phyloP scores from a whole-genome alignment of 306 rosid species.

The Gynostemma pentaphyllum region DNA sequence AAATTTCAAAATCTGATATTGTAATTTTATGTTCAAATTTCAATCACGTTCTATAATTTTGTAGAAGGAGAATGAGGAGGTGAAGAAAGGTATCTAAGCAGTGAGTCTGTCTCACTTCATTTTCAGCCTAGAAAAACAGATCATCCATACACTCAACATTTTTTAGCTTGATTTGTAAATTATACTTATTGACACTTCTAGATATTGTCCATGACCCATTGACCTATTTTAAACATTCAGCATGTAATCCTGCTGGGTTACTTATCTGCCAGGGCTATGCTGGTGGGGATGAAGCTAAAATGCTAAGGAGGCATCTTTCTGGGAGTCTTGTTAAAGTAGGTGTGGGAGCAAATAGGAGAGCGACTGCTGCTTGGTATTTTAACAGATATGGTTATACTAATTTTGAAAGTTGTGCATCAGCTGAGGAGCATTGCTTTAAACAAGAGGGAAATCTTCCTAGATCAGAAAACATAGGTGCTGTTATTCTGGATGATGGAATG shows the following conservation, averaged over 20 bases:
- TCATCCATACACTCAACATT: too few relatives aligned
- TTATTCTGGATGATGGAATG: slow-evolving; percentile 87
- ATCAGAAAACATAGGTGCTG: slow-evolving; percentile 49
- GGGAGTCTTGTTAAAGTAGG: slow-evolving; percentile 62
- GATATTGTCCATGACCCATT: neutral
- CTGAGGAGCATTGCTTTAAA: slow-evolving; percentile 17
- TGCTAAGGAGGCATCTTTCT: slow-evolving; percentile 67
- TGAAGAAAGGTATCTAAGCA: too few relatives aligned
- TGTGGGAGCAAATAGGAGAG: slow-evolving; percentile 63
- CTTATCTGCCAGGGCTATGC: slow-evolving; percentile 64
- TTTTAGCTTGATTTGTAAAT: too few relatives aligned
- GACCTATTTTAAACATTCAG: neutral
- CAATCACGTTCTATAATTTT: too few relatives aligned
- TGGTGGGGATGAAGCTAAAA: slow-evolving; percentile 87
- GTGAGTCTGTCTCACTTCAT: too few relatives aligned
- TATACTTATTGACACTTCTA: too few relatives aligned
- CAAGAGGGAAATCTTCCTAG: slow-evolving; percentile 13
- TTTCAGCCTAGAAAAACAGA: too few relatives aligned
- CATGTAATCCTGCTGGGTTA: slow-evolving; percentile 9
- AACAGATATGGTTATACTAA: slow-evolving; percentile 52
- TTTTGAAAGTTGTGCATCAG: slow-evolving; percentile 18
- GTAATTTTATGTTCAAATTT: too few relatives aligned
- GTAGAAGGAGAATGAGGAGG: too few relatives aligned
- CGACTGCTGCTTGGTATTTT: slow-evolving; percentile 39
- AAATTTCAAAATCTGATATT: too few relatives aligned